Base-by-base conservation (phyloP, 2,329 filamentous ascomycete species). In the Fusarium globosum region DNA sequence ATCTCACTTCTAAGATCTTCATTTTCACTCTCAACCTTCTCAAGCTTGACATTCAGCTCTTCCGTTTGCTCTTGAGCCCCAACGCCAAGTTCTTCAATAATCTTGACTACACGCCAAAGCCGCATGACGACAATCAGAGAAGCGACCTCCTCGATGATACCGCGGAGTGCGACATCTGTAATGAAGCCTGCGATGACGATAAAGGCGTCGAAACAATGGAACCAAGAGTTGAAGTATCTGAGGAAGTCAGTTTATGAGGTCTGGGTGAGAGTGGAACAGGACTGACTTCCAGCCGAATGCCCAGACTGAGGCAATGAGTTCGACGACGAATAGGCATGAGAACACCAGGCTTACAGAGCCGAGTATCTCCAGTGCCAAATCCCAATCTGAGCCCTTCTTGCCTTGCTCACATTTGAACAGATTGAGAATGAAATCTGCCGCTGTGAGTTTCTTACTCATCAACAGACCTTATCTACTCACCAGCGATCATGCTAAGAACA, bases 401-500 rank as follows among this genome's bases (percentile, higher is more conserved):
- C 58, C 65, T 21, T 52, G 66, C 11, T 69, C 65, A 26, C 57
- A 69, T 2, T 64, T 69, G 18, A 64, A 69, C 6, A 64, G 3
- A 23, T 69, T 64, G 2, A 69, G 57, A 20, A 69, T 46, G 5
- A 69, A 69, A 3, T 68, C 64, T 68, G 0, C 6, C 0, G 6
- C 12, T 14, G 1, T 43, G 1, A 51, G 48, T 3, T 2, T 11
- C 4, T n/a, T 2, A 2, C 2, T 28, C 8, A 12, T 2, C 5
- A 10, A 12, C 2, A 2, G 0, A 4, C 1, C 6, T 6, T 2
- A 10, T 7, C 1, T 0, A 46, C 66, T 51, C 4, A 64, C 64
- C 66, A 13, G 57, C 65, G 1, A 69, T 69, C 65, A 69, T 69
- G 49, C 66, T 64, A 4, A 69, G 39, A 20, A 69, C 66, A 64